Percentiles rank a stretch among this genome's conserved stretches.
These are phyloP conservation scores for Avena sativa DNA, from an alignment of 176 grass and related monocot genomes.

Conservation along the genomic window DNA sequence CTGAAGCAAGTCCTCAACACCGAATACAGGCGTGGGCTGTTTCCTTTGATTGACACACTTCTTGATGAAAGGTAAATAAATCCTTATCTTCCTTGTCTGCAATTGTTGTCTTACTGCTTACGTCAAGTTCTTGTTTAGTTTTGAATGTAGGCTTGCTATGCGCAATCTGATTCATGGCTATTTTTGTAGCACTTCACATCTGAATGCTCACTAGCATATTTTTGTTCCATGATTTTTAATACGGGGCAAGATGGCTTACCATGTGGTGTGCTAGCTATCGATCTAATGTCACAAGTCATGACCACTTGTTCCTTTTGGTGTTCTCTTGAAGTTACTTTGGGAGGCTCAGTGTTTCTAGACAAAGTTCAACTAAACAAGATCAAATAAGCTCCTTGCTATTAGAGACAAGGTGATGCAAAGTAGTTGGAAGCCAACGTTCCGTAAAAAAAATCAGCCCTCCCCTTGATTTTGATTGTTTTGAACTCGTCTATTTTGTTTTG, in stretches of 20 bases:
- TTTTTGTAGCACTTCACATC: background rate
- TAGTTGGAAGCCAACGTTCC: background rate
- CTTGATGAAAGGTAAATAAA: conserved; percentile 90
- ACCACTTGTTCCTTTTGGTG: background rate
- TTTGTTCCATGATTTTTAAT: conserved; percentile 18
- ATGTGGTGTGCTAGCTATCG: conserved; percentile 1
- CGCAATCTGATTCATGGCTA: conserved; percentile 20
- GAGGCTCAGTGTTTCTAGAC: conserved; percentile 25
- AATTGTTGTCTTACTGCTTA: background rate
- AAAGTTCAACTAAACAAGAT: background rate
- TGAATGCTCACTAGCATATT: conserved; percentile 11
- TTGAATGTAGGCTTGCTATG: background rate
- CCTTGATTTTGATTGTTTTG: background rate
- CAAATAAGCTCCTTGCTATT: background rate
- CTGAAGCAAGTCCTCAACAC: conserved; percentile 97
- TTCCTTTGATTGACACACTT: conserved; percentile 97
- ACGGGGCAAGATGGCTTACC: conserved; percentile 18
- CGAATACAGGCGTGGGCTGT: conserved; percentile 87
- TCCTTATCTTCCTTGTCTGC: background rate
- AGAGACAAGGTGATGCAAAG: background rate
- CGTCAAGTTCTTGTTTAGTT: background rate
- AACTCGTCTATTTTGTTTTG: background rate
- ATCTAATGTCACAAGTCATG: background rate
- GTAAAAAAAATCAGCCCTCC: background rate
- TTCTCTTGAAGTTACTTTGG: conserved; percentile 27